Conservation (phyloP, 805 yeast genomes). For the Saccharomycopsis guyanensis region DNA sequence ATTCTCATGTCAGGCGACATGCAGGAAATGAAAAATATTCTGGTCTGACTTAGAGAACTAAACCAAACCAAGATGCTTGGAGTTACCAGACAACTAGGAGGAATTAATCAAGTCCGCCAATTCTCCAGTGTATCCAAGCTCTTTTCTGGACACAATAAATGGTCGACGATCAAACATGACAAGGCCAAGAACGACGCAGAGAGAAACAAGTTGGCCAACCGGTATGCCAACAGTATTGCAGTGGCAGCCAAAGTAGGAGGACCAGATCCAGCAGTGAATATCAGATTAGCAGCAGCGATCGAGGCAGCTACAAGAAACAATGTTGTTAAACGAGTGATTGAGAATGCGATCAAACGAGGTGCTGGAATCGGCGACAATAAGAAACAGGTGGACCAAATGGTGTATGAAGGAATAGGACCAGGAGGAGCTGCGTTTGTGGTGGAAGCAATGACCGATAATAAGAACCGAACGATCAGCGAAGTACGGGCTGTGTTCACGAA, state of each 20-base stretch:
- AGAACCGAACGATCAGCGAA: slow-evolving; percentile 67
- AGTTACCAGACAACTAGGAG: too few species aligned
- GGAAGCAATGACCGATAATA: slow-evolving; percentile 85
- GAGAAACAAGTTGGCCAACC: slow-evolving; percentile 59
- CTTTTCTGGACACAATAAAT: slow-evolving; percentile 89
- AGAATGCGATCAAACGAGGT: slow-evolving; percentile 81
- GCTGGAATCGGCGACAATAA: slow-evolving; percentile 52
- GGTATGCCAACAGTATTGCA: slow-evolving; percentile 65
- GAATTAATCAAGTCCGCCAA: too few species aligned
- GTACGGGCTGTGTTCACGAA: slow-evolving; percentile 72
- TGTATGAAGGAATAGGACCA: slow-evolving; percentile 88
- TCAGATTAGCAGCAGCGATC: slow-evolving; percentile 58
- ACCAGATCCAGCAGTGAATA: slow-evolving; percentile 54
- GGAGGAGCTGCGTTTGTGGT: slow-evolving; percentile 83
- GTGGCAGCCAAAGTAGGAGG: slow-evolving; percentile 70
- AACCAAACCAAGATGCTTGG: too few species aligned
- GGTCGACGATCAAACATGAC: slow-evolving; percentile 93
- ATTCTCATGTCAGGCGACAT: too few species aligned
- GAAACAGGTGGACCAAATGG: slow-evolving; percentile 43
- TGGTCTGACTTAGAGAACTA: too few species aligned
- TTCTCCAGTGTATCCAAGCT: too few species aligned
- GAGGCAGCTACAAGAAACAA: slow-evolving; percentile 73
- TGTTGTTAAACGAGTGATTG: slow-evolving; percentile 78
- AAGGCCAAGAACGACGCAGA: slow-evolving; percentile 88
- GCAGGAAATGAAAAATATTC: too few species aligned